Percentiles rank a stretch among this genome's conserved stretches.
These are phyloP conservation scores for Paraphaeosphaeria minitans DNA, from an alignment of 2,329 filamentous ascomycete genomes.

Conservation along the genomic window DNA sequence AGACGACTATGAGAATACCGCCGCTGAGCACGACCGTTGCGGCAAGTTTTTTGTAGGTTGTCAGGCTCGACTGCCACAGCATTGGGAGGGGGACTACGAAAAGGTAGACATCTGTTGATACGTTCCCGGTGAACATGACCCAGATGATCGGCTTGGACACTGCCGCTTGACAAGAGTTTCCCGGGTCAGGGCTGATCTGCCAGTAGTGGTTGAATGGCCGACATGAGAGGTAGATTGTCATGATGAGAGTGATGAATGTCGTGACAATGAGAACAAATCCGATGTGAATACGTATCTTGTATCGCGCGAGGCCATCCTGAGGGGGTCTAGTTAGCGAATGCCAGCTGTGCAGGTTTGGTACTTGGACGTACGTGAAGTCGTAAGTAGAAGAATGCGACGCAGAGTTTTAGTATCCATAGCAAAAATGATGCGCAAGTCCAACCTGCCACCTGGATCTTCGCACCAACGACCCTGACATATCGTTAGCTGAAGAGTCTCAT, in stretches of 20 bases:
- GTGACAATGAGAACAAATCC: constrained; percentile 56
- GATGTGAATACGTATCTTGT: constrained; percentile 45
- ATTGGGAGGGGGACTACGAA: constrained; percentile 64
- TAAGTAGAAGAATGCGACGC: constrained; percentile 62
- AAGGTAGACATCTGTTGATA: constrained; percentile 63
- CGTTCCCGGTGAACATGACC: constrained; percentile 52
- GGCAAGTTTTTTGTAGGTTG: constrained; percentile 57
- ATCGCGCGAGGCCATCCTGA: constrained; percentile 17
- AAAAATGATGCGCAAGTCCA: constrained; percentile 61
- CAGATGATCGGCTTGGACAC: constrained; percentile 18
- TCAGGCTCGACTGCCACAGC: constrained; percentile 58
- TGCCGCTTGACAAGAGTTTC: constrained; percentile 32
- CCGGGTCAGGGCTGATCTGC: constrained; percentile 65
- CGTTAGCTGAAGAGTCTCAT: constrained; percentile 20
- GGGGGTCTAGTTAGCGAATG: background rate
- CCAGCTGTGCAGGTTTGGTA: background rate
- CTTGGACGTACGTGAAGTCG: constrained; percentile 47
- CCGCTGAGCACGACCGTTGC: constrained; percentile 61
- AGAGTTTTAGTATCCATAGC: constrained; percentile 60
- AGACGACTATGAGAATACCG: constrained; percentile 61
- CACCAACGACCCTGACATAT: constrained; percentile 56
- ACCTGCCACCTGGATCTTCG: constrained; percentile 58
- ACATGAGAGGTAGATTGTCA: constrained; percentile 59
- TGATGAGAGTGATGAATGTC: constrained; percentile 57
- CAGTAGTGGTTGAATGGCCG: constrained; percentile 61